Base-by-base conservation (phyloP, 2,329 filamentous ascomycete species). In the Arachnomyces sp. region DNA sequence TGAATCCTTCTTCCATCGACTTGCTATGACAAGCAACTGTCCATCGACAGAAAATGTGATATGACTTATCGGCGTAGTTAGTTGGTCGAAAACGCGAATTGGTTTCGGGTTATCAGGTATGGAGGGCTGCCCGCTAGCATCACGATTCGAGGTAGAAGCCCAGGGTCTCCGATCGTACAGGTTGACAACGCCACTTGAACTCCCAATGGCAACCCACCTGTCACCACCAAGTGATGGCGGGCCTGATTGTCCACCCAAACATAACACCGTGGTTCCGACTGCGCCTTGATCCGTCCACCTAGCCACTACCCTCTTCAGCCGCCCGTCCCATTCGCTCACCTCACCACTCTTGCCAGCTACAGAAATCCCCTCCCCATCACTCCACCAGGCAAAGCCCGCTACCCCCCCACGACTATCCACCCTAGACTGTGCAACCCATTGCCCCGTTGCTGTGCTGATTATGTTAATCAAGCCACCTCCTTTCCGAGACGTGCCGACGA, bases 321-420 rank as follows among this genome's bases (percentile, higher is more conserved):
- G 69, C 44, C 93, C 71, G 56, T 80, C 83, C 77, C 86, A 98
- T 68, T 98, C 92, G 39, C 86, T 88, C 5, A 96, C 77, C 56
- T 94, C 86, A 16, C 92, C 92, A 50, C 85, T 87, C 61, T 84
- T 89, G 44, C 86, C 88, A 1, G 85, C 78, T 31, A 95, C 84
- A 1, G 80, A 83, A 53, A 98, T 71, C 3, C 89, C 90, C 31
- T 82, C 76, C 28, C 89, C 85, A 45, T 86, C 80, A 39, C 78
- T 75, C 89, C 89, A 95, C 92, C 92, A 98, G 1, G 78, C 80
- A 55, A 95, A 93, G 61, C 95, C 90, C 1, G 86, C 84, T 35
- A 96, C 81, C 29, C 89, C 89, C 37, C 87, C 82, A 36, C 78
- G 75, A 48, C 85, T 83, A 54, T 95, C 86, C 34, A 95, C 72